A percentile compares a stretch with the other conserved stretches of the same genome.
These are phyloP conservation scores for Exophiala alcalophila DNA, from an alignment of 2,329 filamentous ascomycete species.

Conservation along the genomic window DNA sequence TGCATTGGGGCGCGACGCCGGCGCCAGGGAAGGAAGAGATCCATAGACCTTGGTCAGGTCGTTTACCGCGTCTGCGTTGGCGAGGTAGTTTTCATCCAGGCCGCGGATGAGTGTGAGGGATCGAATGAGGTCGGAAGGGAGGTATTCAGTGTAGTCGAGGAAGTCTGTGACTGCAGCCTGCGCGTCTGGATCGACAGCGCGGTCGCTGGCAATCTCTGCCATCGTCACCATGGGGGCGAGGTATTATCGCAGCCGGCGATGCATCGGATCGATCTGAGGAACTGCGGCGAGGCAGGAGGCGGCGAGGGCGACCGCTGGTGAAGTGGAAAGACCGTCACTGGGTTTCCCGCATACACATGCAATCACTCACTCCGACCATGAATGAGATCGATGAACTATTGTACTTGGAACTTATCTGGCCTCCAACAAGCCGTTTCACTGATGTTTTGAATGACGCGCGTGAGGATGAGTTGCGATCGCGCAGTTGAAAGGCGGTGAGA, in stretches of 20 bases:
- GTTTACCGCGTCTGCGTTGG: constrained; percentile 42
- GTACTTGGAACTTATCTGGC: no score
- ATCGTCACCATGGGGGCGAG: constrained; percentile 34
- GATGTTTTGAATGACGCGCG: no score
- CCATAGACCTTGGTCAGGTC: constrained; percentile 44
- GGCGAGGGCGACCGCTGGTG: no score
- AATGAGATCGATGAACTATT: no score
- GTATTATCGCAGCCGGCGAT: constrained; percentile 26
- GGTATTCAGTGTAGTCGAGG: constrained; percentile 67
- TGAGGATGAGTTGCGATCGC: constrained; percentile 2
- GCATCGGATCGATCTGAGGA: constrained; percentile 13
- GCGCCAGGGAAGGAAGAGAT: constrained; percentile 50
- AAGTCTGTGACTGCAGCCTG: constrained; percentile 66
- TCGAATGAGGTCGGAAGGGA: constrained; percentile 62
- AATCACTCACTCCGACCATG: background rate
- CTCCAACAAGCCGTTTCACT: no score
- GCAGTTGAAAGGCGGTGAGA: constrained; percentile 18
- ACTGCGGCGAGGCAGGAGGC: background rate
- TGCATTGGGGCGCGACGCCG: constrained; percentile 51
- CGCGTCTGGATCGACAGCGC: constrained; percentile 59
- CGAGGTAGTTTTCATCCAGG: constrained; percentile 46
- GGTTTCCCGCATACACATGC: no score
- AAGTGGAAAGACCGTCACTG: no score
- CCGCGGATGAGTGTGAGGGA: constrained; percentile 60
- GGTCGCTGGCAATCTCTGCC: constrained; percentile 43